A percentile compares a stretch with the other conserved stretches of the same genome.
These are phyloP conservation scores for Cryptococcus maquisensis DNA, from an alignment of 1,284 basidiomycete species.

Conservation along the genomic window DNA sequence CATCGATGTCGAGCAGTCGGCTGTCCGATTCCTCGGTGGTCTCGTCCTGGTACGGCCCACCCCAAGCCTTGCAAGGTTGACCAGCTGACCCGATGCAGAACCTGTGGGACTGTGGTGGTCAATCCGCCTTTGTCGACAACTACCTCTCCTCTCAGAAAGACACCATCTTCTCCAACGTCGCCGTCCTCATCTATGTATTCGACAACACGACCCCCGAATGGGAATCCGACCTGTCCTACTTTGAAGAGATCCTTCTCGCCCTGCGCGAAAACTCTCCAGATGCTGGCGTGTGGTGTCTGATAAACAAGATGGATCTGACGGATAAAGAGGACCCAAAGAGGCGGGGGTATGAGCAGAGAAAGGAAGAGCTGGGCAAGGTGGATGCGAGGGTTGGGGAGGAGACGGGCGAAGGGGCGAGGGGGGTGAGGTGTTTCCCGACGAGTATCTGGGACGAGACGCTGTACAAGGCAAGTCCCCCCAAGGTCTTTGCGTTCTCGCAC, in stretches of 20 bases:
- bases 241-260: slow-evolving; percentile 76
- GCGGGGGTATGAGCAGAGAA: slow-evolving; percentile 63
- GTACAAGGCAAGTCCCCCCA: slow-evolving; percentile 69
- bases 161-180: slow-evolving; percentile 92
- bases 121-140: slow-evolving; percentile 95
- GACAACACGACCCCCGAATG: slow-evolving; percentile 72
- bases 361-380: slow-evolving; percentile 62
- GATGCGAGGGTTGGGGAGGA: slow-evolving; percentile 52
- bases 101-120: slow-evolving; percentile 97
- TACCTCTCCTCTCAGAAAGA: slow-evolving; percentile 85
- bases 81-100: slow-evolving; percentile 53
- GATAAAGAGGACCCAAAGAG: slow-evolving; percentile 57
- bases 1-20: slow-evolving; percentile 96
- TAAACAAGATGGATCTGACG: slow-evolving; percentile 91
- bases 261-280: slow-evolving; percentile 60
- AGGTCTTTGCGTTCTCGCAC: not conserved
- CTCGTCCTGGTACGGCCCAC: slow-evolving; percentile 36
- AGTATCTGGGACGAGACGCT: slow-evolving; percentile 97
- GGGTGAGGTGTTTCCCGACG: slow-evolving; percentile 65
- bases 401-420: slow-evolving; percentile 27
- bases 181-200: slow-evolving; percentile 97
- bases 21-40: slow-evolving; percentile 86
- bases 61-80: not conserved
- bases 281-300: slow-evolving; percentile 80
- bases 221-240: slow-evolving; percentile 73